These are phyloP conservation scores for Debaryomyces tyrocola DNA, from an alignment of 805 yeast species.

Conservation along the genomic window DNA sequence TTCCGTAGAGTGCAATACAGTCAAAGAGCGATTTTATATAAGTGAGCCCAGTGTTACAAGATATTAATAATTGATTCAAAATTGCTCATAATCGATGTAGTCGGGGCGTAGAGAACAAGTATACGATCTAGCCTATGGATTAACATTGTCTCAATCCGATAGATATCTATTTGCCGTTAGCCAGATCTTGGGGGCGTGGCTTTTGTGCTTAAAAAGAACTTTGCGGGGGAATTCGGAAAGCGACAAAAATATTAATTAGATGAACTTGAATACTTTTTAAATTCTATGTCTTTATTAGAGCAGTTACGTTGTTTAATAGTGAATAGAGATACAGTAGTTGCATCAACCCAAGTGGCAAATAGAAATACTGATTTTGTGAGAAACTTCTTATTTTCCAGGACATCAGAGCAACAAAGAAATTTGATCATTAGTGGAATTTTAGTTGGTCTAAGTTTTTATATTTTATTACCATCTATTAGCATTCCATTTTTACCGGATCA, in stretches of 20 bases:
- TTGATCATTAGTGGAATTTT: conserved; percentile 10
- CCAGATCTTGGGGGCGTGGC: no score
- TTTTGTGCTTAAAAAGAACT: not conserved
- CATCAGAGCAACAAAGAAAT: conserved; percentile 9
- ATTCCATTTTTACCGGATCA: not conserved
- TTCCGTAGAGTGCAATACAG: no score
- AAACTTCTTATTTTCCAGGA: conserved; percentile 8
- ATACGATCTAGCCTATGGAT: no score
- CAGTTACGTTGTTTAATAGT: conserved; percentile 13
- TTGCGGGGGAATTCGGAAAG: conserved; percentile 4
- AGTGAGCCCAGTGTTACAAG: no score
- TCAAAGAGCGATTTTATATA: no score
- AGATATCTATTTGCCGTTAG: no score
- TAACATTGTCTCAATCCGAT: no score
- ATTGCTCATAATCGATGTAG: not conserved
- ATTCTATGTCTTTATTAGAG: conserved; percentile 9
- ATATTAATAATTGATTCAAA: no score
- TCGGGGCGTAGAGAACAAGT: not conserved
- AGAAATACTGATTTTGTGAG: not conserved
- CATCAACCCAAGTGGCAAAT: not conserved
- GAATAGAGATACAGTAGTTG: conserved; percentile 8
- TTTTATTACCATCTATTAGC: conserved; percentile 8
- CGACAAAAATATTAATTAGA: not conserved
- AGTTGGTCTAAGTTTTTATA: conserved; percentile 13
- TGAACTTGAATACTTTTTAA: not conserved